Evolutionary conservation across 768 basidiomycete species (phyloP).

Genomic region (Trametopsis cervina): DNA sequence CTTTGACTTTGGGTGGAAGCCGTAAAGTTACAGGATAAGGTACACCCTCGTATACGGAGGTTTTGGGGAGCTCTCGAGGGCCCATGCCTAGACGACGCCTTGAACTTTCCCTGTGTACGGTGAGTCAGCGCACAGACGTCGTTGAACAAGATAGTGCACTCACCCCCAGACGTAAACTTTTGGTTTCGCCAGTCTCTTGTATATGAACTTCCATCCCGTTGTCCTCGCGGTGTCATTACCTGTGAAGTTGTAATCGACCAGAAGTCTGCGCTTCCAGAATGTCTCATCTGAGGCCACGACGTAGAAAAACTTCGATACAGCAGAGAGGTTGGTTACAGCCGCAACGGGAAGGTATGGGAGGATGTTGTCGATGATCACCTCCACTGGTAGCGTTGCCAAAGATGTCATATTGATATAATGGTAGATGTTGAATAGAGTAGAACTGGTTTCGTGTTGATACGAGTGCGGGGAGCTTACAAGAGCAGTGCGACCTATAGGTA

Average conservation of each 20-base stretch:
- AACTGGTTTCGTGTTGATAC: too few species aligned
- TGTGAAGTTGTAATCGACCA: conserved; percentile 73
- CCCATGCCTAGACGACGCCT: conserved; percentile 60
- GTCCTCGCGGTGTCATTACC: conserved; percentile 64
- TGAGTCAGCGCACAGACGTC: neutral
- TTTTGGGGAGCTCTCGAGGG: conserved; percentile 23
- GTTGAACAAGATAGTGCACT: conserved; percentile 11
- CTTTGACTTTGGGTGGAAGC: conserved; percentile 45
- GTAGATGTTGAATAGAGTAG: neutral
- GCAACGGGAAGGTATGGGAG: conserved; percentile 46
- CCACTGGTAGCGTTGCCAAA: conserved; percentile 57
- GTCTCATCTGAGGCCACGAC: conserved; percentile 60
- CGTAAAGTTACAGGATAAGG: conserved; percentile 61
- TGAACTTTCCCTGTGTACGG: conserved; percentile 42
- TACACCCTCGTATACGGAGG: conserved; percentile 32
- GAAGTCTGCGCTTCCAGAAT: conserved; percentile 69
- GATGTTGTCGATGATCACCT: conserved; percentile 72
- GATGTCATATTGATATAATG: conserved; percentile 25
- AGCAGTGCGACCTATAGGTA: too few species aligned
- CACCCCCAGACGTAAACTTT: conserved; percentile 57
- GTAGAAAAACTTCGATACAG: conserved; percentile 62
- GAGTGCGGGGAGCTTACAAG: too few species aligned
- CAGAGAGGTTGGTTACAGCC: conserved; percentile 52
- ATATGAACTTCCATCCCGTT: conserved; percentile 76
- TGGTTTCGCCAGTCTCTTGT: conserved; percentile 57